A percentile compares a stretch with the other conserved stretches of the same genome.
Conservation (phyloP, 768 basidiomycete genomes). For the Suillus decipiens region DNA sequence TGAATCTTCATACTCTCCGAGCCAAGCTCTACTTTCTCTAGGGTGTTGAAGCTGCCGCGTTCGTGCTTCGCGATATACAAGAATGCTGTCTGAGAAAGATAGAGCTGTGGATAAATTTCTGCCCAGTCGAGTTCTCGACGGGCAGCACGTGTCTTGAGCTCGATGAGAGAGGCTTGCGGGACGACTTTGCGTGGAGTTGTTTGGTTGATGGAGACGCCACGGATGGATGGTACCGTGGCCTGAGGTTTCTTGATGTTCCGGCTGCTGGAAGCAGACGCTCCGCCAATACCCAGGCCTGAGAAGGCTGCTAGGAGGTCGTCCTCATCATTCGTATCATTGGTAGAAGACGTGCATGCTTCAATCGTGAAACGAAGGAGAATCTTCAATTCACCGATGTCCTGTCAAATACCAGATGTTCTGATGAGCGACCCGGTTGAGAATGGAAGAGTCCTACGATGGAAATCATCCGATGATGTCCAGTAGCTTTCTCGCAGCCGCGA, state of each 20-base stretch:
- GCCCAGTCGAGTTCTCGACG: conserved; percentile 50
- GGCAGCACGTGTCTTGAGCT: conserved; percentile 34
- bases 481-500: conserved; percentile 47
- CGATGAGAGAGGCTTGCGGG: conserved; percentile 37
- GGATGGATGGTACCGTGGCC: neutral
- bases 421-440: neutral
- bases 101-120: conserved; percentile 65
- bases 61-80: conserved; percentile 61
- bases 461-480: conserved; percentile 65
- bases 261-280: neutral
- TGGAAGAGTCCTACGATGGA: conserved; percentile 50
- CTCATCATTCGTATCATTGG: conserved; percentile 7
- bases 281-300: conserved; percentile 23
- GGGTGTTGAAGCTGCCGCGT: conserved; percentile 50
- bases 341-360: conserved; percentile 39
- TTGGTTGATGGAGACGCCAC: conserved; percentile 23
- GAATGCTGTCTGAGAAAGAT: conserved; percentile 66
- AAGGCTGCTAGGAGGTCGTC: conserved; percentile 31
- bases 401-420: neutral
- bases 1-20: conserved; percentile 25
- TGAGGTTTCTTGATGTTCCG: conserved; percentile 1
- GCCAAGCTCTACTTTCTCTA: conserved; percentile 49
- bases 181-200: conserved; percentile 30
- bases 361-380: conserved; percentile 61
- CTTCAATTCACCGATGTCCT: conserved; percentile 59